Evolutionary conservation across 139 green algal species (phyloP).

Genomic region (Chlorella sp.): DNA sequence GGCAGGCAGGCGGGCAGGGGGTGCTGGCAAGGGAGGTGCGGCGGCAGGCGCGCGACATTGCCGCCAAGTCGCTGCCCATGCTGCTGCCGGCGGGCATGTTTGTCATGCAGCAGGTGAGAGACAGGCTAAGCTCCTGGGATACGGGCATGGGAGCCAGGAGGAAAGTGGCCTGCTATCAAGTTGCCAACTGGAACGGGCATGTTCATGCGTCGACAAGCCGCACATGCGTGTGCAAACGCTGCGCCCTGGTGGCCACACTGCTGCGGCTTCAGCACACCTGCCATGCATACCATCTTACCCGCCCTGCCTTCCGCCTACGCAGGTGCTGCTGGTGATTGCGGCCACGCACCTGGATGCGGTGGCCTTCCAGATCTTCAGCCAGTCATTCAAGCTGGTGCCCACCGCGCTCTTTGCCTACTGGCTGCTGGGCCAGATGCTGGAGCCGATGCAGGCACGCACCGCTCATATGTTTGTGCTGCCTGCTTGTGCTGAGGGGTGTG

Average conservation of each 20-base stretch:
- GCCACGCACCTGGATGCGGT: constrained; percentile 65
- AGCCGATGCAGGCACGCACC: constrained; percentile 42
- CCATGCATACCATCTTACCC: neutral
- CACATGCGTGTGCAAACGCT: too few species aligned
- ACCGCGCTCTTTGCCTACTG: constrained; percentile 64
- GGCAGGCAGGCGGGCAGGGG: too few species aligned
- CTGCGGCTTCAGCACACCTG: neutral
- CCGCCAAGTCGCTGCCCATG: constrained; percentile 52
- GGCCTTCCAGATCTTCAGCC: constrained; percentile 68
- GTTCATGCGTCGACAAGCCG: too few species aligned
- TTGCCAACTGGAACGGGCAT: too few species aligned
- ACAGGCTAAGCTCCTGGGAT: neutral
- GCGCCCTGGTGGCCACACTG: neutral
- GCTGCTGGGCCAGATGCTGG: constrained; percentile 63
- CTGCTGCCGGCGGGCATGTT: constrained; percentile 63
- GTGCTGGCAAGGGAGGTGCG: neutral
- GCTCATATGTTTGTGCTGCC: too few species aligned
- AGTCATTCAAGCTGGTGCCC: constrained; percentile 70
- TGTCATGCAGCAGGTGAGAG: constrained; percentile 61
- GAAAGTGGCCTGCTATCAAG: too few species aligned
- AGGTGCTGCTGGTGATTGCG: constrained; percentile 64
- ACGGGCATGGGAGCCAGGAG: too few species aligned
- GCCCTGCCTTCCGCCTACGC: neutral
- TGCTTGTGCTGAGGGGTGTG: neutral
- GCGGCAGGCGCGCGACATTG: constrained; percentile 16